Percentiles rank a stretch among this genome's conserved stretches.
phyloP scores from a whole-genome alignment of 495 filamentous ascomycete genomes.

The Thermothielavioides terrestris region DNA sequence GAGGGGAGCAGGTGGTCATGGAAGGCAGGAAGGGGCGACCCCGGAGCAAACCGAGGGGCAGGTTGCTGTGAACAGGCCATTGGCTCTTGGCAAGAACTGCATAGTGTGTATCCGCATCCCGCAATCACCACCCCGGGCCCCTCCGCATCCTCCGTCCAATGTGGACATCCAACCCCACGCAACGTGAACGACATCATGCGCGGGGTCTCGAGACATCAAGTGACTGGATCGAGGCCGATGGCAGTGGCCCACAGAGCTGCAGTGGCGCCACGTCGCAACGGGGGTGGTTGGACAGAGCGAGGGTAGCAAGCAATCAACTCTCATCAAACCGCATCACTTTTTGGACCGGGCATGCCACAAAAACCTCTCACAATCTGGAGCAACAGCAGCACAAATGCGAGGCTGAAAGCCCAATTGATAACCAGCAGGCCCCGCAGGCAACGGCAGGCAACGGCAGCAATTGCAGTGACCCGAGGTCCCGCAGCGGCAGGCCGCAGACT shows the following conservation, averaged over 20 bases:
- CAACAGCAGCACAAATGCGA: slow-evolving; percentile 7
- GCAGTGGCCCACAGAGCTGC: slow-evolving; percentile 31
- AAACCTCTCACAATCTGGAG: no score
- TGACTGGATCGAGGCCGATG: slow-evolving; percentile 1
- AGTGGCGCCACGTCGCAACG: slow-evolving; percentile 47
- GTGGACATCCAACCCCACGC: slow-evolving; percentile 19
- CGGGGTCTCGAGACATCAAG: slow-evolving; percentile 7
- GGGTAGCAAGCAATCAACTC: slow-evolving; percentile 11
- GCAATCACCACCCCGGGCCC: slow-evolving; percentile 12
- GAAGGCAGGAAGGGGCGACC: slow-evolving; percentile 13
- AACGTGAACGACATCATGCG: slow-evolving; percentile 18
- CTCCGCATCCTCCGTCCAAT: not conserved
- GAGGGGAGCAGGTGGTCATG: not conserved
- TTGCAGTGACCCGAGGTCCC: no score
- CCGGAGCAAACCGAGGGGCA: slow-evolving; percentile 17
- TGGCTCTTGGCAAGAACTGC: slow-evolving; percentile 18
- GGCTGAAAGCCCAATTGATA: slow-evolving; percentile 8
- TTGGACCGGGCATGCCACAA: no score
- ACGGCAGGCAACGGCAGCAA: not conserved
- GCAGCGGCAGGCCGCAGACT: no score
- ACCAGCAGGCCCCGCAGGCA: not conserved
- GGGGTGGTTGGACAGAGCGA: slow-evolving; percentile 32
- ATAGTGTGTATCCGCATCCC: slow-evolving; percentile 7
- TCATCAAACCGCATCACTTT: no score
- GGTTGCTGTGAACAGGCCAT: slow-evolving; percentile 7